Evolutionary conservation across 2,329 filamentous ascomycete genomes (phyloP).

Genomic region (Aspergillus novoparasiticus): DNA sequence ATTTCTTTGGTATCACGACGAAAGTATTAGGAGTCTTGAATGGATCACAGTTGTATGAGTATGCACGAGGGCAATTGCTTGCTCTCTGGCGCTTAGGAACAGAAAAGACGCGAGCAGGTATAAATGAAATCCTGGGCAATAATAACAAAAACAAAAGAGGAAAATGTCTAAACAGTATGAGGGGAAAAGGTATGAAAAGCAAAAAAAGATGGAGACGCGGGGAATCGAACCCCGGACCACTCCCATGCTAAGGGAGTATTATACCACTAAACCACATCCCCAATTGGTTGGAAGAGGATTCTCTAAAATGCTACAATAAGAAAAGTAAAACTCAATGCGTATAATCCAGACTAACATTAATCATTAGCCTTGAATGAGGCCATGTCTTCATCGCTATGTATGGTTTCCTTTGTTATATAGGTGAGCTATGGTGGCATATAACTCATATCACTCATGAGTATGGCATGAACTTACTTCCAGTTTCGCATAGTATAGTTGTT

Average conservation of each 20-base stretch:
- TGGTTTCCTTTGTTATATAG: too few species aligned
- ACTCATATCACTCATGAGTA: too few species aligned
- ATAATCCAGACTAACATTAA: too few species aligned
- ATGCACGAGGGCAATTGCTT: neutral
- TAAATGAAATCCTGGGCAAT: neutral
- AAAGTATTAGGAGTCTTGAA: neutral
- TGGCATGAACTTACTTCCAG: too few species aligned
- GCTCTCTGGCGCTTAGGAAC: neutral
- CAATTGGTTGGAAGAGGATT: neutral
- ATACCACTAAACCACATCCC: slow-evolving; percentile 8
- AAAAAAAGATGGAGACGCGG: slow-evolving; percentile 3
- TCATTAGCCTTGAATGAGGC: too few species aligned
- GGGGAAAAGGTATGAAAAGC: neutral
- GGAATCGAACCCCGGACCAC: slow-evolving; percentile 6
- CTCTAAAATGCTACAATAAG: too few species aligned
- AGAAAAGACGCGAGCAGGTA: neutral
- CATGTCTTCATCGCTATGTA: too few species aligned
- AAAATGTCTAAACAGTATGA: too few species aligned
- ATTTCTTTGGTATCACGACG: neutral
- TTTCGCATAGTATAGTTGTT: too few species aligned
- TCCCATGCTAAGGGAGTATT: slow-evolving; percentile 5
- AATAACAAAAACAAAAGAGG: neutral
- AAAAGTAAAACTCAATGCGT: too few species aligned
- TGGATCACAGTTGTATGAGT: neutral
- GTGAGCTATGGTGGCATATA: too few species aligned